Evolutionary conservation across 805 yeast genomes (phyloP).

Genomic region (Metschnikowia drakensbergensis): DNA sequence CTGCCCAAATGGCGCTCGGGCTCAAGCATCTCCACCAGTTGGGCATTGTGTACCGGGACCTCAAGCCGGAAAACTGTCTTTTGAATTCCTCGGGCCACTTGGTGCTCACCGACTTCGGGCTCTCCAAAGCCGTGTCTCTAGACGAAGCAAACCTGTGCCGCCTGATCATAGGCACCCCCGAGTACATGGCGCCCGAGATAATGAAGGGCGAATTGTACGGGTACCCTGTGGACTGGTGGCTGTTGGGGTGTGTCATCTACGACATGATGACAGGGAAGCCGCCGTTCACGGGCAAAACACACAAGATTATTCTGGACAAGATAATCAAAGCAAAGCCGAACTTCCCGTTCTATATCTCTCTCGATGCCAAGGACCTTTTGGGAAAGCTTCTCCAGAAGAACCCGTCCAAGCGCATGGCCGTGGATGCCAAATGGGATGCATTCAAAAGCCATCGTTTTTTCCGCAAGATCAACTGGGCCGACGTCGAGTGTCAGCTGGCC

Average conservation of each 20-base stretch:
- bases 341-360: constrained; percentile 39
- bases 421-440: constrained; percentile 32
- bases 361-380: constrained; percentile 41
- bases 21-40: constrained; percentile 68
- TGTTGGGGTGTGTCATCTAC: constrained; percentile 42
- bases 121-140: constrained; percentile 45
- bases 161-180: constrained; percentile 64
- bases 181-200: constrained; percentile 78
- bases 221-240: constrained; percentile 47
- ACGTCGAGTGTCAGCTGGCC: constrained; percentile 25
- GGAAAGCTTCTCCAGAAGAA: constrained; percentile 35
- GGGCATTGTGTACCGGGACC: constrained; percentile 83
- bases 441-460: constrained; percentile 39
- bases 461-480: constrained; percentile 36
- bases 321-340: constrained; percentile 33
- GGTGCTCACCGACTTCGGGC: constrained; percentile 82
- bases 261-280: constrained; percentile 44
- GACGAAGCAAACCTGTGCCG: constrained; percentile 41
- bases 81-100: constrained; percentile 75
- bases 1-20: constrained; percentile 79
- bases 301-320: constrained; percentile 38
- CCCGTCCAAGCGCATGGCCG: constrained; percentile 35
- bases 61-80: constrained; percentile 87
- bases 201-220: constrained; percentile 46
- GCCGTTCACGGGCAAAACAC: constrained; percentile 42